Evolutionary conservation across 169 alveolate species (phyloP).

Genomic region (Amoebophrya sp.): DNA sequence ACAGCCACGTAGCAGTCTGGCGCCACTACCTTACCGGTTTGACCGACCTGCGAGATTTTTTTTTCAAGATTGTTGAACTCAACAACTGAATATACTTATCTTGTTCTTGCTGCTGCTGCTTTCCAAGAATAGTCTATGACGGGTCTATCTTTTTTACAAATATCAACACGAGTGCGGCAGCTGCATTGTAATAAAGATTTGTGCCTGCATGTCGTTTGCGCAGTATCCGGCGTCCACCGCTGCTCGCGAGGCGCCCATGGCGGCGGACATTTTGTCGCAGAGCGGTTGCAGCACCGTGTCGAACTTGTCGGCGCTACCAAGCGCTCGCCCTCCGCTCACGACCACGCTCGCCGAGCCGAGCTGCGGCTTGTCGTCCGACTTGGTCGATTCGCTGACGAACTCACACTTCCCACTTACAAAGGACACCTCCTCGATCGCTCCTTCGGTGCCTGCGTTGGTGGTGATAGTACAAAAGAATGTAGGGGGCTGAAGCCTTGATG

Average conservation of each 20-base stretch:
- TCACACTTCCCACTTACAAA: no score
- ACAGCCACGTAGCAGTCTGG: constrained; percentile 63
- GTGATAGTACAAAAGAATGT: no score
- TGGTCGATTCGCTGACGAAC: constrained; percentile 38
- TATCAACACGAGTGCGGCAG: no score
- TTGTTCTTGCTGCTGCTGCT: background rate
- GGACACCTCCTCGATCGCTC: no score
- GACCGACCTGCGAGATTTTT: constrained; percentile 43
- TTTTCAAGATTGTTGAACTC: background rate
- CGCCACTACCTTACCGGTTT: constrained; percentile 71
- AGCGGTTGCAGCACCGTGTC: constrained; percentile 43
- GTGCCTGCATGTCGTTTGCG: constrained; percentile 37
- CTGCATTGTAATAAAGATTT: no score
- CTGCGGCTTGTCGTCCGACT: constrained; percentile 46
- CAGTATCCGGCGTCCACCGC: constrained; percentile 50
- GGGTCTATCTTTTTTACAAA: no score
- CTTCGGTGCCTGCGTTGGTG: no score
- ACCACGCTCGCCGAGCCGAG: constrained; percentile 46
- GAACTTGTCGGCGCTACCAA: constrained; percentile 47
- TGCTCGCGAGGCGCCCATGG: constrained; percentile 60
- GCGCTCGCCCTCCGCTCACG: constrained; percentile 64
- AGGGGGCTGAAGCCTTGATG: no score
- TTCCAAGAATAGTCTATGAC: no score
- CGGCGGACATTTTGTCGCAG: constrained; percentile 46
- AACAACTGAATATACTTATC: background rate